Conservation (phyloP, 495 filamentous ascomycete genomes). For the Talaromyces liani region DNA sequence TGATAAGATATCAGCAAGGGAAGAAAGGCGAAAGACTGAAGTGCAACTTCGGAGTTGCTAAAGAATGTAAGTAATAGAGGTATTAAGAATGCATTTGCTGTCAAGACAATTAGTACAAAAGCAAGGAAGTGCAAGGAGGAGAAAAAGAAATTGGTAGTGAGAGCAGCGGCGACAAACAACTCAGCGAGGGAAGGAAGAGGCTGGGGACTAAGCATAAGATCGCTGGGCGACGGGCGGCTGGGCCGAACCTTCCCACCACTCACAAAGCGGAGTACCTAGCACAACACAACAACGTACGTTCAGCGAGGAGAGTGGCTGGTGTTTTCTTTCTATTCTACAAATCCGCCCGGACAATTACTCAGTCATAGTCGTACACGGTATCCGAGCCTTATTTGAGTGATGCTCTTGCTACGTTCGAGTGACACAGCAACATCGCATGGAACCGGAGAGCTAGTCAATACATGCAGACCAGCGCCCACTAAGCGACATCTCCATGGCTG, state of each 20-base stretch:
- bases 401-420: background rate
- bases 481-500: background rate
- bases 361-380: background rate
- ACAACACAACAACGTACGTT: background rate
- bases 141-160: background rate
- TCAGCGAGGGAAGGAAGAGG: background rate
- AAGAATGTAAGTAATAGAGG: background rate
- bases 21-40: background rate
- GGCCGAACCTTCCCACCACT: constrained; percentile 10
- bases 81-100: background rate
- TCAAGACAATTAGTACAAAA: background rate
- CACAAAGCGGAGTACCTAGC: background rate
- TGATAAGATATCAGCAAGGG: constrained; percentile 3
- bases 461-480: background rate
- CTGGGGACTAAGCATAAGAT: constrained; percentile 1
- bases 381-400: background rate
- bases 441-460: background rate
- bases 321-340: background rate
- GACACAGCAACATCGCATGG: background rate
- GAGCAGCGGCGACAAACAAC: background rate
- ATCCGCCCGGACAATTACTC: background rate
- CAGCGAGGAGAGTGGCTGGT: background rate
- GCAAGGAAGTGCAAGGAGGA: background rate
- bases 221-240: constrained; percentile 9
- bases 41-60: background rate